Base-by-base conservation (phyloP, 805 yeast genomes). In the Metschnikowia vanudenii region DNA sequence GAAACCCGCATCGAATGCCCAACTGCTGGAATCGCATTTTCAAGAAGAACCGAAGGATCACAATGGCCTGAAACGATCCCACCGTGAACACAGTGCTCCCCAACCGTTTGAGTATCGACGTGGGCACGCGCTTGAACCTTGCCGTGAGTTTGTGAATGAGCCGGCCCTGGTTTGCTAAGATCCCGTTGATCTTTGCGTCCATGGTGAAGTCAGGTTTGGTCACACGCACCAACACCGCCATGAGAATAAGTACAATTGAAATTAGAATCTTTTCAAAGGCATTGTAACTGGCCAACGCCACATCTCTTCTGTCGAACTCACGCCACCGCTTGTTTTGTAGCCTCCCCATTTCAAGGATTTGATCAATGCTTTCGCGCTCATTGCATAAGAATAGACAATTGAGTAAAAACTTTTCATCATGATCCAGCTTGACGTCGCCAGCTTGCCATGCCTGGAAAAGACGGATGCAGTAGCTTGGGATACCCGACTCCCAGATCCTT, bases 391-490 rank as follows among this genome's bases (percentile, higher is more conserved):
- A 45, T 31, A 71, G 54, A 46, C 73, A 65, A 24, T 62, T 57
- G 7, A 68, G 52, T 26, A 67, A 60, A 12, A 55, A 47, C 16
- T 47, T 46, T n/a, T 49, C 51, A 16, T 55, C 50, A 37, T 45
- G 20, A 20, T 40, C 40, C 20, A 37, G 33, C 24, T 30, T 43
- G 19, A 43, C 18, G 34, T 46, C 53, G 40, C 44, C 40, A 12
- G 24, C 29, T 12, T 42, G 45, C 14, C 45, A 30, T 24, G 43
- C 44, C 38, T 51, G 52, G 31, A 26, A 40, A 18, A 50, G 45
- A n/a, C 50, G 49, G 12, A 68, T 46, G 49, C 73, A 66, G 45
- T 64, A 67, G 14, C 54, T 51, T 1, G 75, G 75, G 9, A 71
- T 54, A 11, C 65, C 49, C 19, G 62, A 54, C 48, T 68, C 68